These are phyloP conservation scores for Psophocarpus tetragonolobus DNA, from an alignment of 306 rosid species.

Conservation along the genomic window DNA sequence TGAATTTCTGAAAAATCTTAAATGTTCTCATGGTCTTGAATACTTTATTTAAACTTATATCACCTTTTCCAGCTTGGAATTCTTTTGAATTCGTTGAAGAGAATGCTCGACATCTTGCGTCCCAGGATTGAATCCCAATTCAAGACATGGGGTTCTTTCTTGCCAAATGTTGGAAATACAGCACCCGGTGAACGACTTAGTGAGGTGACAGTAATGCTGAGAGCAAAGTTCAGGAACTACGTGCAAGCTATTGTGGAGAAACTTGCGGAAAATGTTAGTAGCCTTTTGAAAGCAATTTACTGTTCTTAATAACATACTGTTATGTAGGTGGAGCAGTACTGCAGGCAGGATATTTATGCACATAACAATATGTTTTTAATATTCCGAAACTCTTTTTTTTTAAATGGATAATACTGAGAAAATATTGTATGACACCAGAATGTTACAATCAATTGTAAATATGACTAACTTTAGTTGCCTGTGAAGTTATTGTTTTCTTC, in stretches of 20 bases:
- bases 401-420: neutral
- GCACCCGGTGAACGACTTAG: conserved; percentile 96
- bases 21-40: conserved; percentile 1
- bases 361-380: neutral
- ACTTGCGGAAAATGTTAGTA: conserved; percentile 84
- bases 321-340: neutral
- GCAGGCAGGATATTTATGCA: neutral
- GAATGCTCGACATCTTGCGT: conserved; percentile 87
- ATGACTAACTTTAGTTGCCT: neutral
- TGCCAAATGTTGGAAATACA: conserved; percentile 79
- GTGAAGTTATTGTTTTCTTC: neutral
- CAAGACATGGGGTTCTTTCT: conserved; percentile 90
- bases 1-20: conserved; percentile 18
- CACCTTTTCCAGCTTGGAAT: conserved; percentile 76
- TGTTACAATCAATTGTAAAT: neutral
- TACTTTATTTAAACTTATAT: conserved; percentile 20
- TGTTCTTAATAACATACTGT: neutral
- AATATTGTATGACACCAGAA: neutral
- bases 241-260: conserved; percentile 90
- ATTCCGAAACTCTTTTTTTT: conserved; percentile 3
- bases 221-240: conserved; percentile 91
- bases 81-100: conserved; percentile 84
- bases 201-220: conserved; percentile 96
- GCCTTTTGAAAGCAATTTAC: conserved; percentile 18
- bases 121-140: conserved; percentile 89